Evolutionary conservation across 2,329 filamentous ascomycete species (phyloP).

Genomic region (Penicillium capsulatum): DNA sequence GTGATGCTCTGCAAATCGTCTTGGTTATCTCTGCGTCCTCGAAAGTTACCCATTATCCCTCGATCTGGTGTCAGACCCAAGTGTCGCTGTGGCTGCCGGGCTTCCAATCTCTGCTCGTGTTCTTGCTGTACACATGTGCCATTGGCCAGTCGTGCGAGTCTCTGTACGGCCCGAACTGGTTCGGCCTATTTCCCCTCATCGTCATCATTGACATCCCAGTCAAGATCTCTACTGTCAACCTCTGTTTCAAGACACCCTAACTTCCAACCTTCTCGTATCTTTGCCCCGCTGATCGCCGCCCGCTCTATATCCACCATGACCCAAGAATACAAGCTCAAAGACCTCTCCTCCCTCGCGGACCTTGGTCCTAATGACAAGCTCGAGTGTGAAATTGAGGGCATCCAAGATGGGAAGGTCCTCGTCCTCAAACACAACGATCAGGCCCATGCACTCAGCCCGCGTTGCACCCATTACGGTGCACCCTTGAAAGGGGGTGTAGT

Average conservation of each 20-base stretch:
- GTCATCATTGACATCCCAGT: not conserved
- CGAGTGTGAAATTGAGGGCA: conserved; percentile 84
- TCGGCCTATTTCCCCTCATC: conserved; percentile 9
- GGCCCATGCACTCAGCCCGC: conserved; percentile 74
- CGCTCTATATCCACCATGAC: conserved; percentile 27
- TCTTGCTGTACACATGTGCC: conserved; percentile 22
- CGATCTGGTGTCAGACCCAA: not conserved
- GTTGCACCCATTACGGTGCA: conserved; percentile 88
- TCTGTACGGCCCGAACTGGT: not conserved
- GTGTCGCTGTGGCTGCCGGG: conserved; percentile 24
- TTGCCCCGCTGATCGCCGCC: not conserved
- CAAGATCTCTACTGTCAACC: no score
- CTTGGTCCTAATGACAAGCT: conserved; percentile 77
- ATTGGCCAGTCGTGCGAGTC: not conserved
- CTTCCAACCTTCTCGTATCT: no score
- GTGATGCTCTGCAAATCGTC: not conserved
- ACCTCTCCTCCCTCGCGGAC: conserved; percentile 62
- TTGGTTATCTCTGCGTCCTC: conserved; percentile 11
- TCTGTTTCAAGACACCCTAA: no score
- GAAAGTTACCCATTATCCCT: conserved; percentile 8
- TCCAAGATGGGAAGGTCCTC: conserved; percentile 80
- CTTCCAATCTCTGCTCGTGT: conserved; percentile 18
- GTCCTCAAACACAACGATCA: conserved; percentile 73
- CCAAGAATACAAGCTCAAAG: conserved; percentile 60
- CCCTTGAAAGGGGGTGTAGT: conserved; percentile 83